Conservation (phyloP, 805 yeast genomes). For the Clavispora fructus region DNA sequence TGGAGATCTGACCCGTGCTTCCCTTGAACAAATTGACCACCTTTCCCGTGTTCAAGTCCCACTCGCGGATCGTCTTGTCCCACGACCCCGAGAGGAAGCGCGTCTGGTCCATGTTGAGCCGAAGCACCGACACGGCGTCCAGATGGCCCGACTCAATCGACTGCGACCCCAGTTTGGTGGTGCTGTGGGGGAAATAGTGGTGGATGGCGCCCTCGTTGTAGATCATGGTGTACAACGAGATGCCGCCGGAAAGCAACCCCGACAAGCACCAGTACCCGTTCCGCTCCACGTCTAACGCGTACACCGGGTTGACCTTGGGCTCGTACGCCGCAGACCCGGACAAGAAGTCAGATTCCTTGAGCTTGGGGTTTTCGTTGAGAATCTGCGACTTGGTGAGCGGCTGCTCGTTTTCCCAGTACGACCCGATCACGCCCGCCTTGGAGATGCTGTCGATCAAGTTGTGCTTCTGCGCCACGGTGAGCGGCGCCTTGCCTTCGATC, state of each 20-base stretch:
- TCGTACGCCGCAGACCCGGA: conserved; percentile 41
- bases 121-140: conserved; percentile 69
- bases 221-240: conserved; percentile 75
- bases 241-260: conserved; percentile 83
- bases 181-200: conserved; percentile 54
- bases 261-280: conserved; percentile 80
- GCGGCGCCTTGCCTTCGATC: conserved; percentile 77
- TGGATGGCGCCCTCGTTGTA: conserved; percentile 77
- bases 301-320: conserved; percentile 77
- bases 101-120: conserved; percentile 57
- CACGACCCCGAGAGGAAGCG: conserved; percentile 78
- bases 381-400: conserved; percentile 51
- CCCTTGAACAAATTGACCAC: conserved; percentile 45
- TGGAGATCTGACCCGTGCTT: conserved; percentile 74
- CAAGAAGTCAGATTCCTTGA: conserved; percentile 30
- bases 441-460: conserved; percentile 80
- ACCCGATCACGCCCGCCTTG: conserved; percentile 74
- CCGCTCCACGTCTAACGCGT: conserved; percentile 76
- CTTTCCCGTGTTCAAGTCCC: conserved; percentile 82
- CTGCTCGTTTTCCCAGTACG: conserved; percentile 96
- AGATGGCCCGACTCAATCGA: conserved; percentile 45
- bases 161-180: conserved; percentile 23
- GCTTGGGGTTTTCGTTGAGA: conserved; percentile 34
- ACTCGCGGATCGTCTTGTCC: conserved; percentile 75
- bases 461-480: conserved; percentile 89